These are phyloP conservation scores for Blastobotrys serpentis DNA, from an alignment of 1,139 yeast species.

Conservation along the genomic window DNA sequence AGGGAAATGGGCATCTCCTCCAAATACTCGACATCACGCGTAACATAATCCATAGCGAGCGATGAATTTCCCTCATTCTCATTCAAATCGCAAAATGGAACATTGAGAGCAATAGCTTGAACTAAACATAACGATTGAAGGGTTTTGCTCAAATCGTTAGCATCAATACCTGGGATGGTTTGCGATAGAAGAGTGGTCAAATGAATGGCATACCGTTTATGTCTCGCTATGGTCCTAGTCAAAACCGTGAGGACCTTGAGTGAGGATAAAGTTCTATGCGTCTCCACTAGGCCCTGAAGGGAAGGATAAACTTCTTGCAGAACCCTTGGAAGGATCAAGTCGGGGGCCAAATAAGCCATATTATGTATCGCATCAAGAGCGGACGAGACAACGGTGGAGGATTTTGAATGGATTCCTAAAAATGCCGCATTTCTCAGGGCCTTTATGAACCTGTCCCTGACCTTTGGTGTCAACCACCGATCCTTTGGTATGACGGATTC, in stretches of 20 bases:
- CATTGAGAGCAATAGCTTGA: conserved; percentile 66
- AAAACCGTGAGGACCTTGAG: conserved; percentile 65
- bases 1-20: conserved; percentile 26
- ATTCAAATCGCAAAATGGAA: conserved; percentile 54
- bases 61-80: conserved; percentile 39
- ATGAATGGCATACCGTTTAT: conserved; percentile 73
- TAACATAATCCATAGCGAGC: conserved; percentile 72
- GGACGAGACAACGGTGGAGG: conserved; percentile 54
- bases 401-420: conserved; percentile 79
- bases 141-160: conserved; percentile 80
- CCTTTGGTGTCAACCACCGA: conserved; percentile 46
- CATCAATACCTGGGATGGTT: conserved; percentile 79
- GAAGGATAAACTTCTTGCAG: conserved; percentile 82
- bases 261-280: conserved; percentile 78
- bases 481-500: conserved; percentile 43
- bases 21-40: conserved; percentile 43
- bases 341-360: conserved; percentile 64
- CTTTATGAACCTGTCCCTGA: conserved; percentile 53
- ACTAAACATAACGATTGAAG: conserved; percentile 67
- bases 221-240: conserved; percentile 63
- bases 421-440: conserved; percentile 59
- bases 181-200: conserved; percentile 69
- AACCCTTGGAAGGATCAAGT: conserved; percentile 59
- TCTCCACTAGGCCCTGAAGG: conserved; percentile 70
- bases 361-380: conserved; percentile 62